Base-by-base conservation (phyloP, 306 rosid species). In the Acmispon strigosus region DNA sequence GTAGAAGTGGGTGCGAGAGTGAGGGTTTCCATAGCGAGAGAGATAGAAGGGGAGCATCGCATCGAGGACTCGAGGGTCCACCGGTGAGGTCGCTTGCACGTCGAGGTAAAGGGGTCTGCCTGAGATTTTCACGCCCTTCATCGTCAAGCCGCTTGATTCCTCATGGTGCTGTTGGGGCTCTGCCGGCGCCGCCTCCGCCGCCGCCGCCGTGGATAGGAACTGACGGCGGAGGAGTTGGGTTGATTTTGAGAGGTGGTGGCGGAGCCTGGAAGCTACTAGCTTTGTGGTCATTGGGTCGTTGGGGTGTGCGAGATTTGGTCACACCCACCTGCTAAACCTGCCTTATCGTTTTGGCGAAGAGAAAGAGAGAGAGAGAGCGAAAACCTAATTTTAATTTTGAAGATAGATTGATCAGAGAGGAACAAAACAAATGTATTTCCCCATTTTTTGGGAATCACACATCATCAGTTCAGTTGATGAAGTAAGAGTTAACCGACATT, bases 41-140 rank as follows among this genome's bases (percentile, higher is more conserved):
- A 90, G 66, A 48, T 83, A 81, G 76, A 72, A 88, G 3, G 98
- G 97, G 10, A 90, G 84, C 96, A 89, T 94, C n/a, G 96, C 86
- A 16, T 94, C 96, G n/a, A 94, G 86, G 34, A 94, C 97, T 10
- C 98, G 84, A 13, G 98, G 97, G 70, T 94, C 98, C 37, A 88
- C 89, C 0, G 96, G 97, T 0, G 98, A 84, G 0, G 97, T 92
- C 4, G 94, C 96, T 78, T 94, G 98, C 81, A 94, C 76, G 45
- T 90, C 98, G 7, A 94, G 86, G 81, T 90, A 94, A 1, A 94
- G 90, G 1, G 98, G 95, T 22, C 97, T 79, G 5, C 96, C 90
- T 1, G 94, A 76, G 73, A 94, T 87, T 78, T 67, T 82, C 43
- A 94, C 94, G 0, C 97, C 98, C 58, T 90, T 94, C 87, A 94